Evolutionary conservation across 2,329 filamentous ascomycete species (phyloP), one percentile per base, ranked within the genome.

Genomic region (Trichoderma sp.): DNA sequence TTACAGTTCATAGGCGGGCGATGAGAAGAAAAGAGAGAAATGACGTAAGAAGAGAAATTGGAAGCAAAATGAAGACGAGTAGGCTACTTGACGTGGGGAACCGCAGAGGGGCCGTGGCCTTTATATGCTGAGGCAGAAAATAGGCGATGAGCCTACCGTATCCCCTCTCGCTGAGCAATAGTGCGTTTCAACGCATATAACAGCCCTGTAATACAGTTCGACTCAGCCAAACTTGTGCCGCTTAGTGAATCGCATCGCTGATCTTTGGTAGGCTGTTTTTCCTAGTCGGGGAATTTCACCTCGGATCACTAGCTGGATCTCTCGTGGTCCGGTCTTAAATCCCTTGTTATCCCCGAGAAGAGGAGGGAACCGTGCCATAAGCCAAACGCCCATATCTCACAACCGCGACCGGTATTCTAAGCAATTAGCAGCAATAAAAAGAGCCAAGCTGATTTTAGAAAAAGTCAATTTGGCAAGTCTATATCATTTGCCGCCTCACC

Each of bases 231-330:
- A 5, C 19, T 21, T 11, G n/a, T 47, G n/a, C 43, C n/a, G n/a
- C 10, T 24, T 24, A 24, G 47, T 13, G 47, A 24, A 13, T 40
- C 31, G 29, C 8, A 33, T 49, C 27, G 35, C 11, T 21, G n/a
- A 53, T 1, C 8, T 6, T 31, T n/a, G 21, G 31, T 13, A 21
- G 10, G 29, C 55, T 33, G 16, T 19, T n/a, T 27, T 53, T 33
- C 62, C 52, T 27, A 11, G 56, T 56, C 4, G n/a, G 43, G 62
- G 31, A 43, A 47, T 13, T 47, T 57, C 43, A 14, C 62, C 62
- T 65, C 62, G 62, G 62, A 16, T 24, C 52, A 53, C 43, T 65
- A 27, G 19, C 52, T 56, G 11, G 24, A 55, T n/a, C 19, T 55
- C 24, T 29, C 16, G 11, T 35, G 4, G 52, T 24, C 7, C 35